Conservation (phyloP, 106 monocot genomes). For the Agapanthus africanus region DNA sequence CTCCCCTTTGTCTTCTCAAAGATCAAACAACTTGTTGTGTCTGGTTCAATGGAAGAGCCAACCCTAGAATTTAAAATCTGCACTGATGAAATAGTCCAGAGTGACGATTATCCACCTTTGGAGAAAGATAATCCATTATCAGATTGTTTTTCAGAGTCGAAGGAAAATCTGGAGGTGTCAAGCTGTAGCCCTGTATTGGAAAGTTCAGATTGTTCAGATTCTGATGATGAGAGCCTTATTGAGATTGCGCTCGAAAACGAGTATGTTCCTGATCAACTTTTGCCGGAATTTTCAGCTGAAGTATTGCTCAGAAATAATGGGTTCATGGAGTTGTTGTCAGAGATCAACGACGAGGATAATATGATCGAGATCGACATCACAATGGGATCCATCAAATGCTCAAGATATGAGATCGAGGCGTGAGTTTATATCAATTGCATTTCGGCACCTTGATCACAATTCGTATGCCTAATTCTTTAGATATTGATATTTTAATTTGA, state of each 20-base stretch:
- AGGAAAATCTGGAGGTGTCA: not conserved
- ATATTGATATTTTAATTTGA: too few relatives aligned
- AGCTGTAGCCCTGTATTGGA: not conserved
- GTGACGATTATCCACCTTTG: not conserved
- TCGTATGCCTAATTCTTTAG: too few relatives aligned
- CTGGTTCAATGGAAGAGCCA: not conserved
- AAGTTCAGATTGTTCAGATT: not conserved
- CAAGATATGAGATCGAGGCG: conserved; percentile 42
- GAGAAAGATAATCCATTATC: not conserved
- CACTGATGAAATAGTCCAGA: not conserved
- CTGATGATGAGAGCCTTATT: conserved; percentile 78
- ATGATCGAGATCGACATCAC: conserved; percentile 85
- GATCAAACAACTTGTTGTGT: conserved; percentile 6
- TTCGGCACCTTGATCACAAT: too few relatives aligned
- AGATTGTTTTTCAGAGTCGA: not conserved
- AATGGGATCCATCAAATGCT: conserved; percentile 74
- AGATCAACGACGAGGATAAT: conserved; percentile 80
- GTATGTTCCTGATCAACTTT: not conserved
- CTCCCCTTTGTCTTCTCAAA: conserved; percentile 27
- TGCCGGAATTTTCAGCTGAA: conserved; percentile 34
- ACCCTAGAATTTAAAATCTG: not conserved
- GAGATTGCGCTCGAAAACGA: conserved; percentile 44
- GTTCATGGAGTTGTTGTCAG: conserved; percentile 56
- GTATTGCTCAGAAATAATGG: conserved; percentile 37
- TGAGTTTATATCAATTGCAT: too few relatives aligned